phyloP scores from a whole-genome alignment of 257 asterid genomes.

The Solanum habrochaites region DNA sequence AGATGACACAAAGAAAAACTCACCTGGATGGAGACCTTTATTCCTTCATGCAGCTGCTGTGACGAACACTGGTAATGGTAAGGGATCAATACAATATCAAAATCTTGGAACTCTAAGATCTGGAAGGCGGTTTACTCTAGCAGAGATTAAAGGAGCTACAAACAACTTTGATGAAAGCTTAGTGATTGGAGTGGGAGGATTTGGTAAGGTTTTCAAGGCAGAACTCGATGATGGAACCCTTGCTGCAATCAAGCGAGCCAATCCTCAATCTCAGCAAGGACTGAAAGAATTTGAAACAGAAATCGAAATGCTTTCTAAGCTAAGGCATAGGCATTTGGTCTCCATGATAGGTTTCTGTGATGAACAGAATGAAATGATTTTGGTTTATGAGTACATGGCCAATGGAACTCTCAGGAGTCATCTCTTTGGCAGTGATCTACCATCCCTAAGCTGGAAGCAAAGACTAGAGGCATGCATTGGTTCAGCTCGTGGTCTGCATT shows the following conservation, averaged over 20 bases:
- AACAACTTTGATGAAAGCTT: slow-evolving; percentile 55
- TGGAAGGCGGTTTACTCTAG: slow-evolving; percentile 59
- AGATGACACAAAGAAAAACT: slow-evolving; percentile 30
- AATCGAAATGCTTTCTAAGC: slow-evolving; percentile 65
- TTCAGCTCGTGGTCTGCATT: slow-evolving; percentile 73
- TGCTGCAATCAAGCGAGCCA: slow-evolving; percentile 67
- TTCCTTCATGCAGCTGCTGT: slow-evolving; percentile 25
- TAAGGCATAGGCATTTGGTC: slow-evolving; percentile 77
- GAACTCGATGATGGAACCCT: slow-evolving; percentile 47
- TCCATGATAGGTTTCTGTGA: slow-evolving; percentile 84
- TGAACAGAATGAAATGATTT: slow-evolving; percentile 71
- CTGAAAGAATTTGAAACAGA: slow-evolving; percentile 74
- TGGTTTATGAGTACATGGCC: slow-evolving; percentile 89
- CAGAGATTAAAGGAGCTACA: slow-evolving; percentile 63
- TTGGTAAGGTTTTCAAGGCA: slow-evolving; percentile 77
- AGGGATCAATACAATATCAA: slow-evolving; percentile 22
- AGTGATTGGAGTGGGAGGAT: slow-evolving; percentile 83
- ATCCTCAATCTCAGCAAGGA: slow-evolving; percentile 90
- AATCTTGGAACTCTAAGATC: slow-evolving; percentile 30
- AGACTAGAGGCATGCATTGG: slow-evolving; percentile 70
- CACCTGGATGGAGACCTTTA: slow-evolving; percentile 61
- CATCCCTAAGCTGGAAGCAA: slow-evolving; percentile 66
- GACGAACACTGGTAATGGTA: slow-evolving; percentile 28
- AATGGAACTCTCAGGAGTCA: slow-evolving; percentile 76
- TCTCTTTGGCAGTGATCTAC: slow-evolving; percentile 60